phyloP scores from a whole-genome alignment of 768 basidiomycete genomes.

The Auricularia heimuer region DNA sequence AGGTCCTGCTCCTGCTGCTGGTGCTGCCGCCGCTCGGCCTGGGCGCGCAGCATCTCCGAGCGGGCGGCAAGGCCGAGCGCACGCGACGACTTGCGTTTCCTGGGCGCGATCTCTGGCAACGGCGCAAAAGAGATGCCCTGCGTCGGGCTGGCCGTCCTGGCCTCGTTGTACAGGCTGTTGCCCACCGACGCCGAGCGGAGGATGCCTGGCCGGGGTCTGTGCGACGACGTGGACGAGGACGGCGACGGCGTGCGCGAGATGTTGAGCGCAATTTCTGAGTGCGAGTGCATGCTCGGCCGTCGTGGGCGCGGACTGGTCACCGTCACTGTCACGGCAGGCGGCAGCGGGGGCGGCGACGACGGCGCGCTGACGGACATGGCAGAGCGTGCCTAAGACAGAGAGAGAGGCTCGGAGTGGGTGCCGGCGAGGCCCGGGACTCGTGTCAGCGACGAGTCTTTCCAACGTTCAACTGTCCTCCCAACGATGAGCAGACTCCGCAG shows the following conservation, averaged over 20 bases:
- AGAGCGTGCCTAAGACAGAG: neutral
- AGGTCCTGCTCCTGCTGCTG: constrained; percentile 2
- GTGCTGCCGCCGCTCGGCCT: neutral
- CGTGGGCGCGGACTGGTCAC: neutral
- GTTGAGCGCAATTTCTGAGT: neutral
- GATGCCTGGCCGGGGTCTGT: neutral
- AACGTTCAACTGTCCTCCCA: neutral
- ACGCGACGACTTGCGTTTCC: neutral
- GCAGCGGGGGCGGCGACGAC: neutral
- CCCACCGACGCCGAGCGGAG: neutral
- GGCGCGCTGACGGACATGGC: neutral
- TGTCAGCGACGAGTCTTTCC: too few relatives aligned
- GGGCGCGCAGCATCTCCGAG: neutral
- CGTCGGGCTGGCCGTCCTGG: neutral
- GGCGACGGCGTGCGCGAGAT: neutral
- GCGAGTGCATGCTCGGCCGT: neutral
- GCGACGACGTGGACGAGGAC: neutral
- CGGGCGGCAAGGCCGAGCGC: neutral
- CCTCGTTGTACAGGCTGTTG: neutral
- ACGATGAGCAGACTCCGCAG: constrained; percentile 78
- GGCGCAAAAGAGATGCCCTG: neutral
- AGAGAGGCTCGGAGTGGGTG: too few relatives aligned
- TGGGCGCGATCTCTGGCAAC: neutral
- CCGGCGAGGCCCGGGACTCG: too few relatives aligned
- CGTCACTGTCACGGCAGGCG: neutral